Evolutionary conservation across 805 yeast species (phyloP).

Genomic region (Ogataea trehaloabstinens): DNA sequence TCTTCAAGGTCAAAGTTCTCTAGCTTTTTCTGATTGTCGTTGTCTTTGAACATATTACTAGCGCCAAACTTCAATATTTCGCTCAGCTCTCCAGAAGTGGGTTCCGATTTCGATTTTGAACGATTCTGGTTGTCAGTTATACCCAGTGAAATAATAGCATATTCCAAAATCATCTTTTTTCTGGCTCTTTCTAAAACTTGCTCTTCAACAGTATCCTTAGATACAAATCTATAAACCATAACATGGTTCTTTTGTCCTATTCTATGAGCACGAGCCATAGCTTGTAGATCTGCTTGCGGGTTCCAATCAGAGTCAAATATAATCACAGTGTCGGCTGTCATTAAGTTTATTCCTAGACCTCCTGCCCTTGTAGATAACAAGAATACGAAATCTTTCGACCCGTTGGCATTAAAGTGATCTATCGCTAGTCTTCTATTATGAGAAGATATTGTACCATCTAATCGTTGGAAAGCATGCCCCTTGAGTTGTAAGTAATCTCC

Average conservation of each 20-base stretch:
- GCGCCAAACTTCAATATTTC: conserved; percentile 98
- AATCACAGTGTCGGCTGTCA: conserved; percentile 99
- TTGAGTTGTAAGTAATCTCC: conserved; percentile 90
- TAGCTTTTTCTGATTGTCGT: conserved; percentile 88
- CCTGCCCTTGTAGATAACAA: conserved; percentile 95
- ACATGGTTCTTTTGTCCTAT: conserved; percentile 99
- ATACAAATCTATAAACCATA: conserved; percentile 94
- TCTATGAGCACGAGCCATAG: conserved; percentile 99
- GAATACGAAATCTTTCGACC: conserved; percentile 87
- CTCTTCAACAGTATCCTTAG: conserved; percentile 97
- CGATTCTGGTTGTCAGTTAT: conserved; percentile 67
- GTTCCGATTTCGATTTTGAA: conserved; percentile 63
- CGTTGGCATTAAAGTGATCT: conserved; percentile 95
- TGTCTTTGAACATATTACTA: conserved; percentile 94
- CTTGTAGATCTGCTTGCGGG: conserved; percentile 98
- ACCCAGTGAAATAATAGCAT: conserved; percentile 95
- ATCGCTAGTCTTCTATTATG: conserved; percentile 90
- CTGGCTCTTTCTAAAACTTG: conserved; percentile 96
- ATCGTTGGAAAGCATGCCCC: conserved; percentile 84
- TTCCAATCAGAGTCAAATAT: conserved; percentile 99
- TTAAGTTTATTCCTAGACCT: conserved; percentile 95
- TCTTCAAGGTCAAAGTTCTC: conserved; percentile 96
- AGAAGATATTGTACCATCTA: conserved; percentile 96
- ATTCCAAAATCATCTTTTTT: conserved; percentile 96
- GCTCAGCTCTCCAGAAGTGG: conserved; percentile 78